Percentiles rank a stretch among this genome's conserved stretches.
These are phyloP conservation scores for Candida saitoana DNA, from an alignment of 805 yeast species.

Conservation along the genomic window DNA sequence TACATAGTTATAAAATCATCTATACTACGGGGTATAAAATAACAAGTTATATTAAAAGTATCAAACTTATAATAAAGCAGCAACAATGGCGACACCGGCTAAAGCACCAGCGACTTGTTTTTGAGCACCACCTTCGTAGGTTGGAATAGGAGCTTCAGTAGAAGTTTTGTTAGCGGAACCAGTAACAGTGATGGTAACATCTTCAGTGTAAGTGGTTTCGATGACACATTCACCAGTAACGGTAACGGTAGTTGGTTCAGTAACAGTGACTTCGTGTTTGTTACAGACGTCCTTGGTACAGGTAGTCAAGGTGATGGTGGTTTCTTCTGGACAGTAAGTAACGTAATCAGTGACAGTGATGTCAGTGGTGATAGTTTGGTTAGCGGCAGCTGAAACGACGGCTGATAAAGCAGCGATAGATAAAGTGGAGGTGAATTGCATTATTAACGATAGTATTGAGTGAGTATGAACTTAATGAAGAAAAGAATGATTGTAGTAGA, in stretches of 20 bases:
- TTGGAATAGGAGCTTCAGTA: slow-evolving; percentile 23
- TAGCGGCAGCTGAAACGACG: slow-evolving; percentile 35
- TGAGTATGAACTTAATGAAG: neutral
- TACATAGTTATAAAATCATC: neutral
- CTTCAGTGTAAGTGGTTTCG: slow-evolving; percentile 41
- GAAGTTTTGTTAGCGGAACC: slow-evolving; percentile 15
- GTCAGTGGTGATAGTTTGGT: slow-evolving; percentile 49
- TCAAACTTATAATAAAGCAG: slow-evolving; percentile 40
- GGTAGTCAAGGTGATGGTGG: slow-evolving; percentile 69
- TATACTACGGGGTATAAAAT: neutral
- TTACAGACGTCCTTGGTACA: slow-evolving; percentile 9
- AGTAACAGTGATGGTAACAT: slow-evolving; percentile 8
- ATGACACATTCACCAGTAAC: slow-evolving; percentile 85
- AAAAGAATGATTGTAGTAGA: neutral
- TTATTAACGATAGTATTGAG: slow-evolving; percentile 8
- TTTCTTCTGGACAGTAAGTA: slow-evolving; percentile 81
- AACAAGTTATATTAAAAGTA: neutral
- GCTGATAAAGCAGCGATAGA: slow-evolving; percentile 42
- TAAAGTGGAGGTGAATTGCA: slow-evolving; percentile 36
- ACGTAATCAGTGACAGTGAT: slow-evolving; percentile 59
- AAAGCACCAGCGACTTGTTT: slow-evolving; percentile 47
- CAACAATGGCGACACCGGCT: slow-evolving; percentile 50
- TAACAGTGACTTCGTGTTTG: slow-evolving; percentile 56
- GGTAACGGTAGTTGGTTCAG: slow-evolving; percentile 77
- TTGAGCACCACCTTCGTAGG: slow-evolving; percentile 33